Conservation (phyloP, 192 early-diverging fungal genomes). For the Coemansia sp. region DNA sequence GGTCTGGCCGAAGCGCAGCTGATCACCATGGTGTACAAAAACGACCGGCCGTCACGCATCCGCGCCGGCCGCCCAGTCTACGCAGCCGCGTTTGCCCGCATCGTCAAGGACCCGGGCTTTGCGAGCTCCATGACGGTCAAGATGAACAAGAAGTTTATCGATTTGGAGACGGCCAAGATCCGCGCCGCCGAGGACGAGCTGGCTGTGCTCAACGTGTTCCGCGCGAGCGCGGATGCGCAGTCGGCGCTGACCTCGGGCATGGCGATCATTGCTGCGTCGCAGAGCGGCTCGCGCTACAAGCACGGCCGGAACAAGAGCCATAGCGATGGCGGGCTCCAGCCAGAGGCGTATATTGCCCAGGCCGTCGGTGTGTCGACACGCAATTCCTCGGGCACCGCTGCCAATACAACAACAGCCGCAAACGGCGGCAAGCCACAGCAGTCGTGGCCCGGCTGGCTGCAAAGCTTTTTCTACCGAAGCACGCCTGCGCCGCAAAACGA, state of each 20-base stretch:
- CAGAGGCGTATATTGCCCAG: constrained; percentile 47
- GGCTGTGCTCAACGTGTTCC: constrained; percentile 51
- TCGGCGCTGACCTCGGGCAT: constrained; percentile 30
- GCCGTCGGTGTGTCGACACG: constrained; percentile 25
- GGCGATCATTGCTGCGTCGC: constrained; percentile 34
- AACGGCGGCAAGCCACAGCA: background rate
- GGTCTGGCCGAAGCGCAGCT: constrained; percentile 90
- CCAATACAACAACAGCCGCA: background rate
- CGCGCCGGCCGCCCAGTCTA: constrained; percentile 83
- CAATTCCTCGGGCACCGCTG: background rate
- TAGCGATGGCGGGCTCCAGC: background rate
- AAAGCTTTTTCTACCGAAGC: constrained; percentile 34
- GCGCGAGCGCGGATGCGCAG: constrained; percentile 29
- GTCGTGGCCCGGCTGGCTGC: constrained; percentile 53
- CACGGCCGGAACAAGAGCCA: background rate
- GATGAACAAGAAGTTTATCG: constrained; percentile 59
- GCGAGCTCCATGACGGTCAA: constrained; percentile 78
- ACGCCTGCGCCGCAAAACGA: background rate
- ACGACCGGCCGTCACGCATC: constrained; percentile 82
- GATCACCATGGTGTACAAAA: constrained; percentile 72
- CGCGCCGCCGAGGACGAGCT: constrained; percentile 64
- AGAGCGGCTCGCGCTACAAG: constrained; percentile 3
- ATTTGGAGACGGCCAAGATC: constrained; percentile 59
- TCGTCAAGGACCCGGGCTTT: constrained; percentile 69
- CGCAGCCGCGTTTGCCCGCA: constrained; percentile 72